These are phyloP conservation scores for Umbelopsis sp. DNA, from an alignment of 192 early-diverging fungal species.

Conservation along the genomic window DNA sequence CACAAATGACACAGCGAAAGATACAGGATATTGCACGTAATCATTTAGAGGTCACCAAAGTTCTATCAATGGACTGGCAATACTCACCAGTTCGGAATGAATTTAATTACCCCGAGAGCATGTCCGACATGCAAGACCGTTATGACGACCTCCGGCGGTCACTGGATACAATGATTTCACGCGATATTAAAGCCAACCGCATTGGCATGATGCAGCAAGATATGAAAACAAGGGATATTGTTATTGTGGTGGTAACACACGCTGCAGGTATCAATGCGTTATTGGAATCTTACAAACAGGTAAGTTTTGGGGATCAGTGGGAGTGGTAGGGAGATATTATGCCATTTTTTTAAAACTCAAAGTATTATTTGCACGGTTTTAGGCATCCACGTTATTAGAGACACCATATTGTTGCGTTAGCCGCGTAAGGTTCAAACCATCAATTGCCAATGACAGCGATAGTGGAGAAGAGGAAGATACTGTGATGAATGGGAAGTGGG, in stretches of 20 bases:
- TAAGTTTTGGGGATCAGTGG: not conserved
- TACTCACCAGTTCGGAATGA: conserved; percentile 16
- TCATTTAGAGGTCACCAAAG: conserved; percentile 20
- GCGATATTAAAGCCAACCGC: conserved; percentile 10
- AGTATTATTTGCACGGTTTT: not conserved
- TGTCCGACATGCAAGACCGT: conserved; percentile 34
- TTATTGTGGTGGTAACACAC: conserved; percentile 35
- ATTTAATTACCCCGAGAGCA: conserved; percentile 39
- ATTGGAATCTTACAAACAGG: conserved; percentile 28
- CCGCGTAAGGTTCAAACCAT: not conserved
- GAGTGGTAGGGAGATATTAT: not conserved
- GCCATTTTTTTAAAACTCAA: not conserved
- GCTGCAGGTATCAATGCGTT: conserved; percentile 40
- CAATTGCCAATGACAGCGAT: conserved; percentile 6
- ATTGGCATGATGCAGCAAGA: conserved; percentile 17
- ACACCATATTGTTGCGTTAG: conserved; percentile 23
- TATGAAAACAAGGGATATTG: conserved; percentile 18
- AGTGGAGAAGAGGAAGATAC: conserved; percentile 18
- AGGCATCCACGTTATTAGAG: conserved; percentile 21
- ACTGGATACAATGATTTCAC: not conserved
- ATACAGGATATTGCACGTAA: conserved; percentile 31
- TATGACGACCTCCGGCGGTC: conserved; percentile 24
- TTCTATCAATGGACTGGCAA: conserved; percentile 22
- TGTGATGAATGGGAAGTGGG: conserved; percentile 12
- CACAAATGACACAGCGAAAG: conserved; percentile 25